Evolutionary conservation across 164 flowering plant species (phyloP), one percentile per base, ranked within the genome.

Genomic region (Platanus orientalis): DNA sequence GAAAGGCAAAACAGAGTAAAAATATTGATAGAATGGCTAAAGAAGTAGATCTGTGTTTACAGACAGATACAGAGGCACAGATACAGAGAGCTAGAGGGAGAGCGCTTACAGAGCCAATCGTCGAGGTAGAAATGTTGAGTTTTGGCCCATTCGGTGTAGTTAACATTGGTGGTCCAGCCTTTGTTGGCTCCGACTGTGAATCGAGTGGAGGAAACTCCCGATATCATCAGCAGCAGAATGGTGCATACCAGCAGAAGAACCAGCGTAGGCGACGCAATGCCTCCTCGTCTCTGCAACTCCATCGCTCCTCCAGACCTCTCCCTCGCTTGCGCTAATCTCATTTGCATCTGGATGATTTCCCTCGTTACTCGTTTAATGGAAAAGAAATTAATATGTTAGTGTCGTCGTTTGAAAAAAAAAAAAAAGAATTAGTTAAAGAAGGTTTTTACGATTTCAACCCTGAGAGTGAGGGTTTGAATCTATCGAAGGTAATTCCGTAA

Each of bases 101-200:
- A 49, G 50, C 25, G 6, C 66, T 62, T 62, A 68, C 71, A 68
- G 50, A 68, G 71, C 71, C 71, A 62, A 40, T 68, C 66, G 2
- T 11, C 66, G 2, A 49, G 28, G 51, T 48, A 48, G 61, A 56
- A 62, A 45, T 45, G 58, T 2, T 60, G 40, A 12, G 45, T 19
- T 17, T 50, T 32, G 4, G 71, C 71, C 71, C 71, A 68, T 12
- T 19, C 34, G 24, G 71, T 68, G 30, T 62, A 68, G 71, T 68
- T 68, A 4, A 57, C 50, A 50, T 50, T 62, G 5, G 52, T 7
- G 6, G 24, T 49, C 66, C 66, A 62, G 6, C 66, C 66, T 3
- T 12, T 0, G 7, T 48, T 36, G 11, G 30, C 62, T 23, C 71
- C 71, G 12, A 68, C 71, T 11, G 21, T 68, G 62, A 19, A 48